A percentile compares a stretch with the other conserved stretches of the same genome.
phyloP scores from a whole-genome alignment of 2,329 filamentous ascomycete genomes.

The Aspergillus phoenicis region DNA sequence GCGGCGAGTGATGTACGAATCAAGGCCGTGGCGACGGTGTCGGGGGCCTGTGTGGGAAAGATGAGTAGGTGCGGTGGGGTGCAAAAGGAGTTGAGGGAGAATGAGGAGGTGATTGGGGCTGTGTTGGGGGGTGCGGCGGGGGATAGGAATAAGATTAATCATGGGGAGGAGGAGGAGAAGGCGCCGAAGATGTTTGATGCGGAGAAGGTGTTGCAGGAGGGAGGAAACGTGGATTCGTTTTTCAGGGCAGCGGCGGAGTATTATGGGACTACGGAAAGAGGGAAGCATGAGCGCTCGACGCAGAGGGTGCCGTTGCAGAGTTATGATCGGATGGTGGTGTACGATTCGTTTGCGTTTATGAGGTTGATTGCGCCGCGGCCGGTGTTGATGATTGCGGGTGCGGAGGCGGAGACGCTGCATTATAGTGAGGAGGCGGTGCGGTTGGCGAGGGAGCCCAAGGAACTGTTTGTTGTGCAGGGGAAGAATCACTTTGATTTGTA shows the following conservation, averaged over 20 bases:
- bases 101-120: conserved; percentile 1
- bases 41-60: conserved; percentile 35
- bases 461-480: conserved; percentile 27
- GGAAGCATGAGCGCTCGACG: conserved; percentile 21
- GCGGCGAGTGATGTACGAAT: conserved; percentile 44
- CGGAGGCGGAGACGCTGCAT: conserved; percentile 25
- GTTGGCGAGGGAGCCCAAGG: conserved; percentile 30
- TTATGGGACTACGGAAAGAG: conserved; percentile 24
- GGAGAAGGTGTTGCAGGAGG: conserved; percentile 4
- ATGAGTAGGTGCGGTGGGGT: conserved; percentile 15
- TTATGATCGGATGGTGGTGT: conserved; percentile 28
- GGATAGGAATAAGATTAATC: conserved; percentile 13
- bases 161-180: neutral
- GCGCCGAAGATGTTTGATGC: conserved; percentile 12
- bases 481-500: conserved; percentile 32
- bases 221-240: conserved; percentile 12
- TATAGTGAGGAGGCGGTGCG: conserved; percentile 27
- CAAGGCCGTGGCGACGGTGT: conserved; percentile 41
- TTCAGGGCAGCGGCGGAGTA: conserved; percentile 24
- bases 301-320: conserved; percentile 23
- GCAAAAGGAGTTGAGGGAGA: conserved; percentile 6
- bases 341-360: conserved; percentile 28
- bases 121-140: conserved; percentile 14
- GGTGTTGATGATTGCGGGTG: conserved; percentile 31
- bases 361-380: conserved; percentile 30